Evolutionary conservation across 2,329 filamentous ascomycete genomes (phyloP).

Genomic region (Periglandula ipomoeae): DNA sequence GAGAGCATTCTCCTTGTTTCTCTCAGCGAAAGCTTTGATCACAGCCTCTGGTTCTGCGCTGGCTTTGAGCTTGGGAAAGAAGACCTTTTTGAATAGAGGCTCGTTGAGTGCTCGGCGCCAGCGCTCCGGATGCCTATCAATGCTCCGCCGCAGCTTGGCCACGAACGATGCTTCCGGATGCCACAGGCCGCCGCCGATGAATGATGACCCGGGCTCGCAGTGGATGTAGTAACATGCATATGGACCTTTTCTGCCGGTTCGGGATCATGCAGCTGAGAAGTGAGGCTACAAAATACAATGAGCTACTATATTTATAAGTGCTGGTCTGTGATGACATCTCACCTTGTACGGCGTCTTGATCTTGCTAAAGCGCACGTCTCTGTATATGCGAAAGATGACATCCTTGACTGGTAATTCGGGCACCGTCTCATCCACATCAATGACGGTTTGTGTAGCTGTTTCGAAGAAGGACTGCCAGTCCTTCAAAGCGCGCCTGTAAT

Average conservation of each 20-base stretch:
- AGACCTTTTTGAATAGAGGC: constrained; percentile 50
- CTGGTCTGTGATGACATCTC: constrained; percentile 22
- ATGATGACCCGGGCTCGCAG: constrained; percentile 60
- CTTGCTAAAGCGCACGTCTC: constrained; percentile 76
- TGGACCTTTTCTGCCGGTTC: constrained; percentile 77
- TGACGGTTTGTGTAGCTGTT: constrained; percentile 59
- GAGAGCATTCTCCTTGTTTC: constrained; percentile 65
- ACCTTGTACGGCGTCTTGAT: constrained; percentile 86
- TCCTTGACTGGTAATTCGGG: constrained; percentile 83
- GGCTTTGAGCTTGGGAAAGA: constrained; percentile 40
- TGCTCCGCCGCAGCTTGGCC: constrained; percentile 58
- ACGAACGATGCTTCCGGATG: constrained; percentile 61
- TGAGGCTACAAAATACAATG: constrained; percentile 45
- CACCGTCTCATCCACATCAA: constrained; percentile 67
- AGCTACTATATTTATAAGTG: background rate
- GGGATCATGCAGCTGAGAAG: constrained; percentile 79
- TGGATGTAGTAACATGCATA: constrained; percentile 88
- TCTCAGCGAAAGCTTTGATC: constrained; percentile 58
- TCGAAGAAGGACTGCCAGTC: constrained; percentile 79
- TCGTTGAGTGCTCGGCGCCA: constrained; percentile 61
- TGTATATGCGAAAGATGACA: constrained; percentile 77
- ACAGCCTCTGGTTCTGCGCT: constrained; percentile 38
- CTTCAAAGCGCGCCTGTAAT: constrained; percentile 68
- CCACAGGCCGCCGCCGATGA: constrained; percentile 78
- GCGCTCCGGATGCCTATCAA: constrained; percentile 62